A percentile compares a stretch with the other conserved stretches of the same genome.
These are phyloP conservation scores for Panaeolus cyanescens DNA, from an alignment of 768 basidiomycete genomes.

Conservation along the genomic window DNA sequence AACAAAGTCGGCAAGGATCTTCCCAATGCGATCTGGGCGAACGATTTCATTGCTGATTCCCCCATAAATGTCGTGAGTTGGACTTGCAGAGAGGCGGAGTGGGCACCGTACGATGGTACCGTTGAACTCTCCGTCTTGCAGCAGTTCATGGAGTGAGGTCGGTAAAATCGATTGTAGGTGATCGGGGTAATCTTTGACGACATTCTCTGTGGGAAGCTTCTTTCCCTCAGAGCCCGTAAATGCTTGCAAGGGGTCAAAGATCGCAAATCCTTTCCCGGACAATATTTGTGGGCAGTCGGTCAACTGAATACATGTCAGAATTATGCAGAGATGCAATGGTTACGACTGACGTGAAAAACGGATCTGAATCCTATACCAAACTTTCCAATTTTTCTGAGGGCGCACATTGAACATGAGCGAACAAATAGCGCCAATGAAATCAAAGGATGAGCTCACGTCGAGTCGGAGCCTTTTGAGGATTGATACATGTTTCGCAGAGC, in stretches of 20 bases:
- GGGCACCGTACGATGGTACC: neutral
- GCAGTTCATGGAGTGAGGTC: neutral
- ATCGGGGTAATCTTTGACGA: conserved; percentile 17
- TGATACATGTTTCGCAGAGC: conserved; percentile 36
- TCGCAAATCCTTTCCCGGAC: conserved; percentile 36
- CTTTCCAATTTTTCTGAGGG: conserved; percentile 26
- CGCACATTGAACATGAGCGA: neutral
- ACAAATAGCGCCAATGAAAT: no score
- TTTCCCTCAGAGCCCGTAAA: conserved; percentile 27
- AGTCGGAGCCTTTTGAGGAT: conserved; percentile 27
- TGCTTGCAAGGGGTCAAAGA: conserved; percentile 42
- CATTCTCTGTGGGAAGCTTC: conserved; percentile 30
- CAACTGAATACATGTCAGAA: conserved; percentile 27
- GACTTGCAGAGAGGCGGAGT: neutral
- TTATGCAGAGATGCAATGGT: neutral
- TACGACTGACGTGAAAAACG: conserved; percentile 24
- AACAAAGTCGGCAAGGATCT: neutral
- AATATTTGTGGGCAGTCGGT: conserved; percentile 50
- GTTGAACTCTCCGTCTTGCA: neutral
- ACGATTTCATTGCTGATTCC: neutral
- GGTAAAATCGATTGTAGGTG: conserved; percentile 14
- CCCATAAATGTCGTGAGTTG: neutral
- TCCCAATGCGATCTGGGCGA: neutral
- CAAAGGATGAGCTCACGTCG: conserved; percentile 12
- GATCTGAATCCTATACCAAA: conserved; percentile 27